Evolutionary conservation across 2,329 filamentous ascomycete genomes (phyloP).

Genomic region (Chaetomium sp.): DNA sequence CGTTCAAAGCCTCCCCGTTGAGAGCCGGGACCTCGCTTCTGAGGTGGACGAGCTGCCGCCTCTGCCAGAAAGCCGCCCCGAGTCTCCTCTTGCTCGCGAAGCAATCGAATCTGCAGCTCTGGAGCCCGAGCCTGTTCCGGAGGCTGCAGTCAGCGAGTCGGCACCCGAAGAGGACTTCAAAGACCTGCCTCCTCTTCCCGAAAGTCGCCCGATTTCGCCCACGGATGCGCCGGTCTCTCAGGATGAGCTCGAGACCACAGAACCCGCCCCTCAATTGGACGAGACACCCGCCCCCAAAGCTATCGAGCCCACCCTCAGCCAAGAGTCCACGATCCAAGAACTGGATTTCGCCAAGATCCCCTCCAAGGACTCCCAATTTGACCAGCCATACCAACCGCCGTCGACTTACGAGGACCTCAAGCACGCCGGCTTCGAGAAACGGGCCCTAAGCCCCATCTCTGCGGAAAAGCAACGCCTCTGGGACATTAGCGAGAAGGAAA

Average conservation of each 20-base stretch:
- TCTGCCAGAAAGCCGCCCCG: constrained; percentile 7
- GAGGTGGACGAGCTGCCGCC: background rate
- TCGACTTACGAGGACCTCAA: constrained; percentile 17
- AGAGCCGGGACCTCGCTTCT: background rate
- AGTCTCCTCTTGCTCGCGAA: background rate
- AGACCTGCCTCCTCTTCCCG: background rate
- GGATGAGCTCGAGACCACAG: background rate
- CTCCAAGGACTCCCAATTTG: background rate
- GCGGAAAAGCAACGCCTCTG: constrained; percentile 6
- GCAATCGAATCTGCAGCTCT: background rate
- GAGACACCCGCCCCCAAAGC: background rate
- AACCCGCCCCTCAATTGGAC: background rate
- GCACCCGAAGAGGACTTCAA: background rate
- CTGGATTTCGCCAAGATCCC: constrained; percentile 8
- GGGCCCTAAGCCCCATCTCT: constrained; percentile 3
- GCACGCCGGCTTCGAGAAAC: background rate
- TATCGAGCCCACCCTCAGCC: constrained; percentile 1
- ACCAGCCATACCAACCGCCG: constrained; percentile 1
- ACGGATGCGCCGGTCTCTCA: background rate
- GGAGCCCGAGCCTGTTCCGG: background rate
- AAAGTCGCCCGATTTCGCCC: background rate
- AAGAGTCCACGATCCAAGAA: constrained; percentile 5
- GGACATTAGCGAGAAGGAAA: constrained; percentile 9
- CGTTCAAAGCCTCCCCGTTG: background rate
- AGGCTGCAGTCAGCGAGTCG: background rate